These are phyloP conservation scores for Ganoderma sinense DNA, from an alignment of 1,284 basidiomycete species.

Conservation along the genomic window DNA sequence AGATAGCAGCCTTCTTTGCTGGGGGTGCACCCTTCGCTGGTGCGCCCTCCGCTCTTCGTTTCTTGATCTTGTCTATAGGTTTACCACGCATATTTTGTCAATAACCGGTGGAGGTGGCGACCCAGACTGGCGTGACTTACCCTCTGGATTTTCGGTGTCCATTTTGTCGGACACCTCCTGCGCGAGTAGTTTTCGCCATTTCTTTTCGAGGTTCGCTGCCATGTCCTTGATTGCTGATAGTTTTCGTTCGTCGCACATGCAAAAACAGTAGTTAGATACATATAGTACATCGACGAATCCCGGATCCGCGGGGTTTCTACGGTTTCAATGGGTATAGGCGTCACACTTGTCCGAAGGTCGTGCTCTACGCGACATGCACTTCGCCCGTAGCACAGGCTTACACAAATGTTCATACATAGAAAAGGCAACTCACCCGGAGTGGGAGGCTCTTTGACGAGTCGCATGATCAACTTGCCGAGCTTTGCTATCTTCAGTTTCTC, in stretches of 20 bases:
- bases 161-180: constrained; percentile 47
- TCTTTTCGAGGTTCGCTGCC: constrained; percentile 83
- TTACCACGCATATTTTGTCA: constrained; percentile 21
- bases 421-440: constrained; percentile 66
- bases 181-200: constrained; percentile 72
- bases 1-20: constrained; percentile 68
- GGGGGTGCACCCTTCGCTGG: constrained; percentile 60
- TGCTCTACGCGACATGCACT: constrained; percentile 6
- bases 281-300: constrained; percentile 35
- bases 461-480: constrained; percentile 78
- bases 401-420: neutral
- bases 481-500: constrained; percentile 73
- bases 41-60: constrained; percentile 68
- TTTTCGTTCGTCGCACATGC: constrained; percentile 39
- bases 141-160: constrained; percentile 62
- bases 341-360: constrained; percentile 15
- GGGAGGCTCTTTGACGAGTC: constrained; percentile 73
- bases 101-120: constrained; percentile 28
- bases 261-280: constrained; percentile 70
- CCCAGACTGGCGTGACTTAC: constrained; percentile 69
- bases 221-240: constrained; percentile 86
- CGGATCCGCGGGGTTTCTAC: constrained; percentile 21
- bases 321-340: constrained; percentile 16
- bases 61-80: constrained; percentile 69
- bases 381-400: constrained; percentile 8